phyloP scores from a whole-genome alignment of 208 protist species.

The Herpetomonas samuelpessoai region DNA sequence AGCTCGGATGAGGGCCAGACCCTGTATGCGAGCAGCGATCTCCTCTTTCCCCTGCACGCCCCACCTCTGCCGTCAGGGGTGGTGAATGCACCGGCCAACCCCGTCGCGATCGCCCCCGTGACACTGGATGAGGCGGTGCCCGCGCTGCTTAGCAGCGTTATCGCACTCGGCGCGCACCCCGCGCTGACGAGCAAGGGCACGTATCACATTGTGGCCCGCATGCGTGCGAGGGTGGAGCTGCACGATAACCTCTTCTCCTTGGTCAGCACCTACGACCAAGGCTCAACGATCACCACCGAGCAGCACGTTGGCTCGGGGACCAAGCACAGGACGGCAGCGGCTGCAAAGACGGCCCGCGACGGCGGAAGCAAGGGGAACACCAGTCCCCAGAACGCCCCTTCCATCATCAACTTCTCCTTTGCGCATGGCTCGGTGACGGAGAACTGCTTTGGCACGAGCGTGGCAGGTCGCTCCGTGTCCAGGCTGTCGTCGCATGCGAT shows the following conservation, averaged over 20 bases:
- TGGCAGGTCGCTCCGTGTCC: too few relatives aligned
- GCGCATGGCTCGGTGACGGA: not conserved
- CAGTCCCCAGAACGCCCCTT: not conserved
- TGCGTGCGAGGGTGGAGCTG: slow-evolving; percentile 3
- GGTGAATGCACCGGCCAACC: not conserved
- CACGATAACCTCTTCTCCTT: slow-evolving; percentile 2
- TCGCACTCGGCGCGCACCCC: slow-evolving; percentile 7
- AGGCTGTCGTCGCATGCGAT: too few relatives aligned
- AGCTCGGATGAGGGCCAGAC: too few relatives aligned
- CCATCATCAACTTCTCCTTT: not conserved
- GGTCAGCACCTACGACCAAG: not conserved
- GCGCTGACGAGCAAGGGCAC: slow-evolving; percentile 1
- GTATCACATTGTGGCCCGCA: slow-evolving; percentile 7
- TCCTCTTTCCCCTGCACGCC: too few relatives aligned
- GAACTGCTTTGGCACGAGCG: too few relatives aligned
- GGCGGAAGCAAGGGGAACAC: too few relatives aligned
- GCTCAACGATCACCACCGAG: not conserved
- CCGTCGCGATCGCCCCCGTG: not conserved
- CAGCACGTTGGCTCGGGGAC: not conserved
- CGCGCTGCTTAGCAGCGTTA: not conserved
- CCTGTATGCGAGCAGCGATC: too few relatives aligned
- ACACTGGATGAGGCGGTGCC: not conserved
- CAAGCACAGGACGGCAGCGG: not conserved
- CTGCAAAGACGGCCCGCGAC: too few relatives aligned
- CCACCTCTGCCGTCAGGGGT: not conserved